phyloP scores from a whole-genome alignment of 148 eudicot species.

The Diospyros lotus region DNA sequence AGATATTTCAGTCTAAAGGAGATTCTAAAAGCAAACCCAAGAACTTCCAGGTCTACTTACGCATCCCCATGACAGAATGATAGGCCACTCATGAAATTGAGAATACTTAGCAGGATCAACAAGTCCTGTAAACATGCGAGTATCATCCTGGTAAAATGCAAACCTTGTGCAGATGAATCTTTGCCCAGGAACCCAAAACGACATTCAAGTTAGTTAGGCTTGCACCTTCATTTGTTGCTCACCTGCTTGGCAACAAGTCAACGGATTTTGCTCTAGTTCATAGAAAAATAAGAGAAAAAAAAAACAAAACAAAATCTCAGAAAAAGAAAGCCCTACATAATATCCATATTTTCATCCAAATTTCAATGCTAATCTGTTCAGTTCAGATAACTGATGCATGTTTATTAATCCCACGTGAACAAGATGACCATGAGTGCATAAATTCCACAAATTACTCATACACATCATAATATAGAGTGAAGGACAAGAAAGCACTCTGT shows the following conservation, averaged over 20 bases:
- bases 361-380: background rate
- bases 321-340: background rate
- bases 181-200: conserved; percentile 4
- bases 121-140: background rate
- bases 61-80: background rate
- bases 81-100: conserved; percentile 8
- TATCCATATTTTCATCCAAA: no score
- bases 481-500: no score
- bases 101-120: background rate
- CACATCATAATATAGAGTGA: no score
- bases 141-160: background rate
- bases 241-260: background rate
- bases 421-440: no score
- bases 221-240: background rate
- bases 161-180: background rate
- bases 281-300: conserved; percentile 2
- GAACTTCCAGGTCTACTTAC: background rate
- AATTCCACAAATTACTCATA: no score
- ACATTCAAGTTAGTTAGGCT: background rate
- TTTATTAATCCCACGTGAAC: no score
- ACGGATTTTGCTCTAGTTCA: background rate
- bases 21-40: background rate
- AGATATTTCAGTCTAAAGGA: background rate
- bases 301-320: no score
- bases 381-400: no score